These are phyloP conservation scores for Aspergillus melleus DNA, from an alignment of 2,329 filamentous ascomycete genomes.

Conservation along the genomic window DNA sequence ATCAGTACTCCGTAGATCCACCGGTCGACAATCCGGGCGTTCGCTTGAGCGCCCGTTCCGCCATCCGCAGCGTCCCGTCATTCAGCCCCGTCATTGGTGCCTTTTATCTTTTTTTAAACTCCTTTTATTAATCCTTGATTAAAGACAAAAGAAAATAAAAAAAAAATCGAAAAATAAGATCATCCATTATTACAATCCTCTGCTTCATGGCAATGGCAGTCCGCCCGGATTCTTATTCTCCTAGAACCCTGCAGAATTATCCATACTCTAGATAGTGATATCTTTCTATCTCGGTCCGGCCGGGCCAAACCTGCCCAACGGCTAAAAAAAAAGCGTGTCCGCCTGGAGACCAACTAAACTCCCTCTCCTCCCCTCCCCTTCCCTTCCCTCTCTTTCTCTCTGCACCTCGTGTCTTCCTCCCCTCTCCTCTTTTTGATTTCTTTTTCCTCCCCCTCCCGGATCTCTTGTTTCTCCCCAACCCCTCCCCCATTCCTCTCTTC, in stretches of 20 bases:
- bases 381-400: constrained; percentile 4
- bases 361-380: constrained; percentile 2
- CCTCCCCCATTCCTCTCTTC: constrained; percentile 12
- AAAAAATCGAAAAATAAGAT: no score
- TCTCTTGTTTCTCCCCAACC: constrained; percentile 5
- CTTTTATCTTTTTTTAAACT: not conserved
- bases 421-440: constrained; percentile 5
- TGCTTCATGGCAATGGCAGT: no score
- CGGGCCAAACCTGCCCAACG: not conserved
- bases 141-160: no score
- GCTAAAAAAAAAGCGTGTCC: not conserved
- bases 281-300: not conserved
- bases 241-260: not conserved
- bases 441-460: constrained; percentile 6
- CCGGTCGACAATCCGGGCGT: not conserved
- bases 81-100: constrained; percentile 2
- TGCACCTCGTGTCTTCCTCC: constrained; percentile 6
- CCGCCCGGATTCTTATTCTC: no score
- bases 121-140: no score
- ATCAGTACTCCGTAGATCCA: not conserved
- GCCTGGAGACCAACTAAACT: not conserved
- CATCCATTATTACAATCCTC: not conserved
- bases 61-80: constrained; percentile 9
- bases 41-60: constrained; percentile 13
- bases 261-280: no score